Conservation (phyloP, 768 basidiomycete species). For the Russula ochroleuca region DNA sequence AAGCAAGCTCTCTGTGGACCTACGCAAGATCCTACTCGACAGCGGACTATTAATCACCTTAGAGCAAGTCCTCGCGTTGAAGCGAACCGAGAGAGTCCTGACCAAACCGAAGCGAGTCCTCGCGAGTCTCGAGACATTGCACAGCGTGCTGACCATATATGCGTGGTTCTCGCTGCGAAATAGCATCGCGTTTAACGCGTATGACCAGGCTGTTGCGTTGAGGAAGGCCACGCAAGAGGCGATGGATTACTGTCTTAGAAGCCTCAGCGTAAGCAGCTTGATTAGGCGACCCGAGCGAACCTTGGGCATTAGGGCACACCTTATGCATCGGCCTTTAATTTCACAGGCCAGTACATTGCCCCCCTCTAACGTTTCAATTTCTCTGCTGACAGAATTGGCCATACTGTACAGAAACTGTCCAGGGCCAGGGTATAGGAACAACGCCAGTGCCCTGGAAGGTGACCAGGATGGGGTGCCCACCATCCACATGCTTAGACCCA, state of each 20-base stretch:
- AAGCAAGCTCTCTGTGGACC: conserved; percentile 40
- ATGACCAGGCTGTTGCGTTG: conserved; percentile 44
- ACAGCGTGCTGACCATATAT: conserved; percentile 73
- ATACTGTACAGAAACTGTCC: neutral
- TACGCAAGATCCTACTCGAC: conserved; percentile 38
- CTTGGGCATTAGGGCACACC: neutral
- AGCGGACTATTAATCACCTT: conserved; percentile 42
- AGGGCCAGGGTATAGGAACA: conserved; percentile 5
- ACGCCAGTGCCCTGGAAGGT: neutral
- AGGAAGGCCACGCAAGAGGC: conserved; percentile 62
- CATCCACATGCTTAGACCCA: neutral
- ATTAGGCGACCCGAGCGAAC: neutral
- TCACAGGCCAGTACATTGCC: neutral
- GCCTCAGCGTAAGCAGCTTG: neutral
- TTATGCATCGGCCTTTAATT: neutral
- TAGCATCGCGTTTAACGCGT: conserved; percentile 61
- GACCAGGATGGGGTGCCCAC: too few species aligned
- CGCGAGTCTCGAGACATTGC: conserved; percentile 59
- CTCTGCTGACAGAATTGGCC: neutral
- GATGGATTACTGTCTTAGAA: conserved; percentile 56
- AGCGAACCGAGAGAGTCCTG: conserved; percentile 28
- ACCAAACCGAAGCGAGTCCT: conserved; percentile 21
- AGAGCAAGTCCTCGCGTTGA: conserved; percentile 39
- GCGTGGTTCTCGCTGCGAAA: conserved; percentile 79
- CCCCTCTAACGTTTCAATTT: neutral